phyloP scores from a whole-genome alignment of 2,329 filamentous ascomycete genomes.

The Monosporascus sp. region DNA sequence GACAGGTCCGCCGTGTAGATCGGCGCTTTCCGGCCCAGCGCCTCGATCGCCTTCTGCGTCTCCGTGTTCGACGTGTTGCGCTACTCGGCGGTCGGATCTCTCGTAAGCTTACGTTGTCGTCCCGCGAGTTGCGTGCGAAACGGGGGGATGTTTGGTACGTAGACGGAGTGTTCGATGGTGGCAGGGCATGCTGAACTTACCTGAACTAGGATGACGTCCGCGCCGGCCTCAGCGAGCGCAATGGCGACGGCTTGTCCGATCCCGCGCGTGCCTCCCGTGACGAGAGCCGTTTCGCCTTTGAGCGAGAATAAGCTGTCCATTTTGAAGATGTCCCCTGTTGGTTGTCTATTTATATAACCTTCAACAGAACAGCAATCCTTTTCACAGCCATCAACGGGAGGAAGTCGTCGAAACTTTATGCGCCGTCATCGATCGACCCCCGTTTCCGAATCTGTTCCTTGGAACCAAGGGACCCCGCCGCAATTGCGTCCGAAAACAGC shows the following conservation, averaged over 20 bases:
- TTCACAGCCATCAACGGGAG: not conserved
- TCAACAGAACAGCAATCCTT: not conserved
- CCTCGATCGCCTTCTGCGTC: conserved; percentile 58
- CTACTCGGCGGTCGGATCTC: conserved; percentile 22
- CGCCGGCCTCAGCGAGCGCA: conserved; percentile 53
- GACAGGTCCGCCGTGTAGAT: conserved; percentile 68
- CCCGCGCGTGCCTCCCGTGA: conserved; percentile 53
- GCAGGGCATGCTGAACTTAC: conserved; percentile 22
- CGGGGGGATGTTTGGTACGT: not conserved
- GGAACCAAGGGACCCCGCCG: not conserved
- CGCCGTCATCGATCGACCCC: not conserved
- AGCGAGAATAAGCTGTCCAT: conserved; percentile 44
- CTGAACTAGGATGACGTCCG: conserved; percentile 51
- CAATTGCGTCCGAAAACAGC: not conserved
- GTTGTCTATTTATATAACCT: not conserved
- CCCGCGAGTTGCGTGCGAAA: not conserved
- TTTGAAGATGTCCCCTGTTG: not conserved
- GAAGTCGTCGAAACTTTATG: too few relatives aligned
- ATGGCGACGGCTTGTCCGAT: conserved; percentile 54
- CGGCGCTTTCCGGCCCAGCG: conserved; percentile 57
- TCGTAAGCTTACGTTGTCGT: not conserved
- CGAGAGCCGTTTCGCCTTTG: conserved; percentile 49
- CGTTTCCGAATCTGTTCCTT: not conserved
- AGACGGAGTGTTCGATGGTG: not conserved
- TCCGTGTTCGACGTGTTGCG: conserved; percentile 34